Conservation (phyloP, 768 basidiomycete species). For the Gymnopilus dilepis region DNA sequence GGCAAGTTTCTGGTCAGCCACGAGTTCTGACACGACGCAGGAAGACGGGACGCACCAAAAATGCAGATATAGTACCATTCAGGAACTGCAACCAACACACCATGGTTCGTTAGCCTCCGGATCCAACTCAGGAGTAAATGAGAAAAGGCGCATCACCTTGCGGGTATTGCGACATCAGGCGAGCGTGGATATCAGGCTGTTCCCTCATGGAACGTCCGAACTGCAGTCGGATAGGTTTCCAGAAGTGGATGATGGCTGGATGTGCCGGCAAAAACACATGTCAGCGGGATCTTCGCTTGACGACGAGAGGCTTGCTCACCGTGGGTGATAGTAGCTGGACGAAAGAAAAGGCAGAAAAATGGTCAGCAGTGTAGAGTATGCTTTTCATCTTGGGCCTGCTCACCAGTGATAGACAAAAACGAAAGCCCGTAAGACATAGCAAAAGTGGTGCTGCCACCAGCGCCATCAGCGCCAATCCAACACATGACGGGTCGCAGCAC, state of each 20-base stretch:
- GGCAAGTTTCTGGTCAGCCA: background rate
- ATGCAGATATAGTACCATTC: slow-evolving; percentile 67
- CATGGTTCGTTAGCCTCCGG: background rate
- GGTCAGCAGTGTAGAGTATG: background rate
- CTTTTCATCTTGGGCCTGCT: too few species aligned
- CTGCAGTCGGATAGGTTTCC: slow-evolving; percentile 59
- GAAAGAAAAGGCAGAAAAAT: background rate
- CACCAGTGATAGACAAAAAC: slow-evolving; percentile 68
- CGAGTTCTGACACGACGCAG: background rate
- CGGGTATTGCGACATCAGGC: slow-evolving; percentile 61
- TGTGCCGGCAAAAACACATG: slow-evolving; percentile 4
- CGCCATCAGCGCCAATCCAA: background rate
- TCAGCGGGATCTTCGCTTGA: background rate
- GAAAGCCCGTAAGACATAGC: slow-evolving; percentile 61
- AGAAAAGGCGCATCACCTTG: slow-evolving; percentile 40
- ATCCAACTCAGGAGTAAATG: background rate
- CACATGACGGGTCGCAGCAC: too few species aligned
- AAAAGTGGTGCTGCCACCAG: slow-evolving; percentile 51
- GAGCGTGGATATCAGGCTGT: slow-evolving; percentile 64
- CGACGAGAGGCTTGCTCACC: slow-evolving; percentile 27
- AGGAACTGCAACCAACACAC: slow-evolving; percentile 47
- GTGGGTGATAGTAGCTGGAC: slow-evolving; percentile 51
- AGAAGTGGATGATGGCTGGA: slow-evolving; percentile 57
- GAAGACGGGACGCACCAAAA: slow-evolving; percentile 37
- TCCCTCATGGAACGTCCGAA: slow-evolving; percentile 56